Conservation (phyloP, 2,329 filamentous ascomycete species). For the Fusarium tjaetaba region DNA sequence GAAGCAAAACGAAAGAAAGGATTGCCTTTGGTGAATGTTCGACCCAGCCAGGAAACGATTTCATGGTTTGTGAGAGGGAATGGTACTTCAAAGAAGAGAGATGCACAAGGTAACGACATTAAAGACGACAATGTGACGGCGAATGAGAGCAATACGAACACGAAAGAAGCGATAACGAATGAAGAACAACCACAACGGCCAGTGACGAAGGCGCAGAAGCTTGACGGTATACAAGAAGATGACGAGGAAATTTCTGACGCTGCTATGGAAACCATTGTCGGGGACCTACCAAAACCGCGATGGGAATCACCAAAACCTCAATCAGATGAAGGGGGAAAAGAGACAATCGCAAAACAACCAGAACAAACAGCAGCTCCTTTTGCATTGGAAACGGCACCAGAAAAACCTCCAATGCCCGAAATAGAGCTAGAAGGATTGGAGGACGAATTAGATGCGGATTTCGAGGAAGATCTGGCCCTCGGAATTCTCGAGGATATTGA, state of each 20-base stretch:
- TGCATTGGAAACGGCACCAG: background rate
- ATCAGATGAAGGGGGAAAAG: background rate
- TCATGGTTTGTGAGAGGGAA: slow-evolving; percentile 59
- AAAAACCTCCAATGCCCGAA: background rate
- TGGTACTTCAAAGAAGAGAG: slow-evolving; percentile 46
- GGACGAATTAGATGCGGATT: slow-evolving; percentile 41
- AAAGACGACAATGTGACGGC: slow-evolving; percentile 1
- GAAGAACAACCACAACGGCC: background rate
- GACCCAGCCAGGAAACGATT: slow-evolving; percentile 68
- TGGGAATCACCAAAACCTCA: background rate
- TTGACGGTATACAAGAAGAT: slow-evolving; percentile 15
- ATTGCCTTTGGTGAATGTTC: slow-evolving; percentile 63
- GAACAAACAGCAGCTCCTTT: background rate
- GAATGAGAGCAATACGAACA: background rate
- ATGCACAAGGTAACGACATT: slow-evolving; percentile 33
- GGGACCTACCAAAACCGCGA: background rate
- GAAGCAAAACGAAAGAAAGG: slow-evolving; percentile 63
- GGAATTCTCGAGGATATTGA: slow-evolving; percentile 40
- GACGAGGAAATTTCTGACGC: slow-evolving; percentile 20
- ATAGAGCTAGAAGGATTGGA: slow-evolving; percentile 32
- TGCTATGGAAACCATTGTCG: background rate
- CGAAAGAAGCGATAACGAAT: background rate
- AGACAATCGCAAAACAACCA: background rate
- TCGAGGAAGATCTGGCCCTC: slow-evolving; percentile 42
- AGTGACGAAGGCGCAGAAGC: slow-evolving; percentile 1